Evolutionary conservation across 2,329 filamentous ascomycete genomes (phyloP), one percentile per base, ranked within the genome.

Genomic region (Setomelanomma holmii): DNA sequence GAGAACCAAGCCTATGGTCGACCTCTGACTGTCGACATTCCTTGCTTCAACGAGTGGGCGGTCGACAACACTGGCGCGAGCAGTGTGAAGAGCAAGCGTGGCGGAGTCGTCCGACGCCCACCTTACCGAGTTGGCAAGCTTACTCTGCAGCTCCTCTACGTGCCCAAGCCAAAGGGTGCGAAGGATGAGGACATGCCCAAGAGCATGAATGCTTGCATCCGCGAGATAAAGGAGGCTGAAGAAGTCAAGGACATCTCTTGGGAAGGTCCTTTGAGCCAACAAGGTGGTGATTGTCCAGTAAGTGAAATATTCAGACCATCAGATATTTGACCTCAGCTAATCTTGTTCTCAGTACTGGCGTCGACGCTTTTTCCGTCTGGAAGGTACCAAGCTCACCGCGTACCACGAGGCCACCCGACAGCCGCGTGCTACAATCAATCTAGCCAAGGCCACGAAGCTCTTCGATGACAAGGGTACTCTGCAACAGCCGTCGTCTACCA

Each of bases 41-140:
- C 91, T 16, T 96, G 92, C 76, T 99, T 98, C 84, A 99, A 99
- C 69, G 95, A 99, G 78, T 99, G 95, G 95, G 95, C 95, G 0
- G 87, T 90, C 3, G 95, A 99, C 72, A 90, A 95, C 63, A 86
- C 78, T 51, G 82, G 82, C 20, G 88, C 88, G 55, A 96, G 87
- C 68, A 97, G 91, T 75, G 89, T 96, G 57, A 96, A 96, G 83
- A 97, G 91, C 82, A 98, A 98, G 85, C 90, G 75, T 38, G 82
- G 86, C 14, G 84, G 90, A 45, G 86, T 91, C 36, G 88, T 95
- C 52, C 86, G 84, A 24, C 80, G 89, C 45, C 93, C 95, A 11
- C 95, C 95, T n/a, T 99, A 99, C 79, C 91, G 93, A 76, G 87
- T 99, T 67, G 95, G 93, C 61, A 96, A 96, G 78, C 83, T 99